phyloP scores from a whole-genome alignment of 306 rosid genomes.

The Mimosa pudica region DNA sequence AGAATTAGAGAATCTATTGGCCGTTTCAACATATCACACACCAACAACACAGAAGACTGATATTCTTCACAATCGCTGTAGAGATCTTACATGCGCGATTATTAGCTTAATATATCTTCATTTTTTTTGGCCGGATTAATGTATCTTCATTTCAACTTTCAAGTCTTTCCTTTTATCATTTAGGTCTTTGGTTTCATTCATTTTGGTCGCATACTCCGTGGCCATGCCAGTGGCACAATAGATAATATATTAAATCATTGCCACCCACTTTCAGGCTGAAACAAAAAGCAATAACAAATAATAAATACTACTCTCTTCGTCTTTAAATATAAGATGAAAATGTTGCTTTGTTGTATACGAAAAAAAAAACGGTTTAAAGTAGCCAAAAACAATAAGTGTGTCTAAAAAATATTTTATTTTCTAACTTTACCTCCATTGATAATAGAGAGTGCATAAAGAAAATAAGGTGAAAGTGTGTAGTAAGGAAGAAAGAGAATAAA shows the following conservation, averaged over 20 bases:
- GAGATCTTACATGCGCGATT: conserved; percentile 30
- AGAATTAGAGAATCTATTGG: conserved; percentile 37
- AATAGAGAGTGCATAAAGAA: too few relatives aligned
- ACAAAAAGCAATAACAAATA: not conserved
- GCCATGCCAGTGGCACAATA: conserved; percentile 18
- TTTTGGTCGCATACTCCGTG: conserved; percentile 31
- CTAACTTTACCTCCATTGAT: too few relatives aligned
- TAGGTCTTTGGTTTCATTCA: not conserved
- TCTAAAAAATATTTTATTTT: too few relatives aligned
- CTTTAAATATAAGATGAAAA: too few relatives aligned
- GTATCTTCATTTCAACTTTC: not conserved
- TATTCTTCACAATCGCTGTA: conserved; percentile 35
- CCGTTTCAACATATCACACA: conserved; percentile 19
- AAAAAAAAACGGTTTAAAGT: too few relatives aligned
- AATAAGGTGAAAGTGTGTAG: too few relatives aligned
- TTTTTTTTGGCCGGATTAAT: not conserved
- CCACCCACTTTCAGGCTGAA: conserved; percentile 44
- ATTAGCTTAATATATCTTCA: not conserved
- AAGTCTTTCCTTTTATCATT: not conserved
- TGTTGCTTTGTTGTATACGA: too few relatives aligned
- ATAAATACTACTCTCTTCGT: too few relatives aligned
- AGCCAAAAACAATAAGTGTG: too few relatives aligned
- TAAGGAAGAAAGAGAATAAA: too few relatives aligned
- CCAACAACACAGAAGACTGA: conserved; percentile 33
- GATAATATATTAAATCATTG: conserved; percentile 36